These are phyloP conservation scores for Rhizopus sp. DNA, from an alignment of 371 early-diverging fungal genomes.

Conservation along the genomic window DNA sequence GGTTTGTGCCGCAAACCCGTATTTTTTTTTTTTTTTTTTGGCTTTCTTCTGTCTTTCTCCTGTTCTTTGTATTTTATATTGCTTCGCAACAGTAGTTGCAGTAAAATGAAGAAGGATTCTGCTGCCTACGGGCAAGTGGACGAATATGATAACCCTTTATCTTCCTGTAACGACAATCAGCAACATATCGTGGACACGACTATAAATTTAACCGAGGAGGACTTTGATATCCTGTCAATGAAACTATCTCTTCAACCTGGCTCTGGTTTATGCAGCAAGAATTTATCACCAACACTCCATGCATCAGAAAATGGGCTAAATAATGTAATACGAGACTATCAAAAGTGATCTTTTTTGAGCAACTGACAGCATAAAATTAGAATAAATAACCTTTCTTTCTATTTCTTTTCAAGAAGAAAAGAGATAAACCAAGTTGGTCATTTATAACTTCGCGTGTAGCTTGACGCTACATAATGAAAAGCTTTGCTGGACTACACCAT, in stretches of 20 bases:
- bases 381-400: no score
- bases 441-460: no score
- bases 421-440: no score
- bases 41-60: no score
- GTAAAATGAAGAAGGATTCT: conserved; percentile 7
- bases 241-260: conserved; percentile 12
- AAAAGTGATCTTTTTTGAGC: no score
- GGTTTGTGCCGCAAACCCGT: background rate
- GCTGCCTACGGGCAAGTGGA: conserved; percentile 5
- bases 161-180: conserved; percentile 3
- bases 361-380: no score
- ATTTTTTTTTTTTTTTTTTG: background rate
- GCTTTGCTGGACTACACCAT: no score
- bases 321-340: no score
- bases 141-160: conserved; percentile 4
- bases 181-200: conserved; percentile 5
- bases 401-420: no score
- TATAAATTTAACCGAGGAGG: conserved; percentile 13
- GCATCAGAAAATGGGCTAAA: no score
- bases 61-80: conserved; percentile 3
- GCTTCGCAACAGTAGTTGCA: background rate
- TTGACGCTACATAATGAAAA: no score
- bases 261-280: conserved; percentile 11
- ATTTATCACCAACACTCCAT: background rate
- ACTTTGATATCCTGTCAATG: conserved; percentile 15